Evolutionary conservation across 2,329 filamentous ascomycete genomes (phyloP), one percentile per base, ranked within the genome.

Genomic region (Monosporascus cannonballus): DNA sequence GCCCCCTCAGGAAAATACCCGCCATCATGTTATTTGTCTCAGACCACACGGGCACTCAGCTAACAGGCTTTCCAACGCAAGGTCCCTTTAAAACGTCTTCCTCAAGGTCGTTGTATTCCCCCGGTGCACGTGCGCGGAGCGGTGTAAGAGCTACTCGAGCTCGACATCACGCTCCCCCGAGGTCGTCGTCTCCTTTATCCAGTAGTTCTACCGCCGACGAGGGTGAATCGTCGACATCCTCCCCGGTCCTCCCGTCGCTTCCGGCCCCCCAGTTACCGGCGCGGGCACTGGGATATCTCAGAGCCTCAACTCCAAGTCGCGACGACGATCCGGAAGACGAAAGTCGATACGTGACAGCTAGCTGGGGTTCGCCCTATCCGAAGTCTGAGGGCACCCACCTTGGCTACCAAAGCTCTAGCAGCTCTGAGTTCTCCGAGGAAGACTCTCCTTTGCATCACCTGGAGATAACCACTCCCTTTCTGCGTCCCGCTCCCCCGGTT

Each of bases 311-410:
- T 7, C 61, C 60, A 42, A 56, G 54, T 59, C 64, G 64, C 56
- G 67, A 56, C 46, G 55, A 57, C 27, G 62, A 59, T 48, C 20
- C 25, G 17, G 60, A 61, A 48, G 69, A 71, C 59, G 73, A 74
- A 49, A 65, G 64, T 42, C 71, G 69, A 53, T 84, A 80, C 68
- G 77, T 78, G 55, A 94, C 90, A 47, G 87, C 90, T 48, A 92
- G 87, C 68, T 96, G 92, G 91, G 92, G 92, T 52, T 96, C 91
- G 51, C 92, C 92, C 22, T 96, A 96, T 72, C 85, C 88, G 51
- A 79, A 79, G 56, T 80, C 86, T 39, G 86, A 81, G 53, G 69
- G 68, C 60, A 70, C 66, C 46, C 70, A 77, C 55, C 72, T 78
- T 51, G 76, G 76, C 50, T 71, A 71, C 51, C 71, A 74, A 56